These are phyloP conservation scores for Zygosaccharomyces bisporus DNA, from an alignment of 805 yeast genomes.

Conservation along the genomic window DNA sequence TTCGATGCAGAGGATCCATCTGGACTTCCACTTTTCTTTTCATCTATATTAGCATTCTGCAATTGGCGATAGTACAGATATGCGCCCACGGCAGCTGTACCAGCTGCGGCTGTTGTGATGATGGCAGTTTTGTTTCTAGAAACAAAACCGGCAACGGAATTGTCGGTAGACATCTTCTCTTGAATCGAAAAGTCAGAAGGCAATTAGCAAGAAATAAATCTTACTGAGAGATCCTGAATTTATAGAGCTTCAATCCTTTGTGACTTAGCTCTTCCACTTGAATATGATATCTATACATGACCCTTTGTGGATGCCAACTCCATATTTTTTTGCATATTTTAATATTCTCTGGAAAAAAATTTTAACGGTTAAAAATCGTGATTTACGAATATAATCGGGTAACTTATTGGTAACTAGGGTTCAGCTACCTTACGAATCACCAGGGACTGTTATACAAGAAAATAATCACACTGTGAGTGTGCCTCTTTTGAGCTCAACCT, in stretches of 20 bases:
- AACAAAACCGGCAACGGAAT: conserved; percentile 33
- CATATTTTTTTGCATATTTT: background rate
- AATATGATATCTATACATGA: background rate
- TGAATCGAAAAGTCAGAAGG: background rate
- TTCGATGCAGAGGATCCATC: conserved; percentile 23
- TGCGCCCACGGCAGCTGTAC: conserved; percentile 61
- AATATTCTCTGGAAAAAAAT: conserved; percentile 2
- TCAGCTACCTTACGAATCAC: background rate
- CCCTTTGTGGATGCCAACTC: conserved; percentile 6
- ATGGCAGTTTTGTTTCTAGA: conserved; percentile 56
- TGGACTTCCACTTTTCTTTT: conserved; percentile 10
- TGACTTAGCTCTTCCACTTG: background rate
- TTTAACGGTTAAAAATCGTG: background rate
- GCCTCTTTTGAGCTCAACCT: no score
- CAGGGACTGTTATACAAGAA: no score
- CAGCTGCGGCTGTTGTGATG: conserved; percentile 58
- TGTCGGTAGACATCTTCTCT: conserved; percentile 24
- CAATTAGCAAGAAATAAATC: background rate
- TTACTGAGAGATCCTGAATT: background rate
- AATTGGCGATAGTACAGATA: conserved; percentile 46
- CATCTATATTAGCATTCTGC: conserved; percentile 16
- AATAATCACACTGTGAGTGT: no score
- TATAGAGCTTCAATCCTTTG: background rate
- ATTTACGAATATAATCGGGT: conserved; percentile 1
- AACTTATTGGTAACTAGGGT: background rate